Evolutionary conservation across 495 filamentous ascomycete genomes (phyloP).

Genomic region (Xylaria longipes): DNA sequence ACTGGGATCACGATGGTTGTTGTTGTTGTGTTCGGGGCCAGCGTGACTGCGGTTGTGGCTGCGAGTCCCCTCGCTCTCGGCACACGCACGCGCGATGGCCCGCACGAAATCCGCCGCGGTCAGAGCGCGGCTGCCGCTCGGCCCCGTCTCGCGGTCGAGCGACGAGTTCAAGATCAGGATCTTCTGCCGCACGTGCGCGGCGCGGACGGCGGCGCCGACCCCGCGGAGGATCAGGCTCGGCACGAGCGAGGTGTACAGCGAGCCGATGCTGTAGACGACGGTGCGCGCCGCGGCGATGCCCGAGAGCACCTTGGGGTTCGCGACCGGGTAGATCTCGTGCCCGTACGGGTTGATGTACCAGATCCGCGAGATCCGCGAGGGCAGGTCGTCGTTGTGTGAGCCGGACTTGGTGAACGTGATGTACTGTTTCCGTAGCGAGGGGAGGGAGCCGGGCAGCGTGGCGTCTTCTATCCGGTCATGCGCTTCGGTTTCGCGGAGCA

Average conservation of each 20-base stretch:
- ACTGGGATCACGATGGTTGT: neutral
- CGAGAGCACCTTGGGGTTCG: constrained; percentile 79
- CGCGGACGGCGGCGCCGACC: constrained; percentile 63
- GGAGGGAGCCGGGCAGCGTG: constrained; percentile 83
- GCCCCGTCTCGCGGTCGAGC: constrained; percentile 85
- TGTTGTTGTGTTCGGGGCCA: neutral
- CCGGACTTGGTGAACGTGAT: constrained; percentile 79
- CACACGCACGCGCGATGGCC: constrained; percentile 74
- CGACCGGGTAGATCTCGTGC: constrained; percentile 77
- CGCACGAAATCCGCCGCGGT: constrained; percentile 78
- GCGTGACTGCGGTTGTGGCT: neutral
- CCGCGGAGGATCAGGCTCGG: constrained; percentile 74
- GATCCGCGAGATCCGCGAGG: constrained; percentile 77
- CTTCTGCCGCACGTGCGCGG: constrained; percentile 63
- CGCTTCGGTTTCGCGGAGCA: constrained; percentile 46
- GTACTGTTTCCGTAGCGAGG: constrained; percentile 77
- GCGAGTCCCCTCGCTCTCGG: constrained; percentile 40
- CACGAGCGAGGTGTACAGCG: constrained; percentile 79
- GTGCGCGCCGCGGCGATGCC: constrained; percentile 66
- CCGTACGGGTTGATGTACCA: constrained; percentile 99
- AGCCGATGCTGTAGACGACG: constrained; percentile 90
- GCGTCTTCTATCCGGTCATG: constrained; percentile 76
- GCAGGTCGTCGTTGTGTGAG: constrained; percentile 60
- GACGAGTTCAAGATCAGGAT: constrained; percentile 86
- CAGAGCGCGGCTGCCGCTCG: constrained; percentile 56